Evolutionary conservation across 2,329 filamentous ascomycete species (phyloP).

Genomic region (Capronia americana): DNA sequence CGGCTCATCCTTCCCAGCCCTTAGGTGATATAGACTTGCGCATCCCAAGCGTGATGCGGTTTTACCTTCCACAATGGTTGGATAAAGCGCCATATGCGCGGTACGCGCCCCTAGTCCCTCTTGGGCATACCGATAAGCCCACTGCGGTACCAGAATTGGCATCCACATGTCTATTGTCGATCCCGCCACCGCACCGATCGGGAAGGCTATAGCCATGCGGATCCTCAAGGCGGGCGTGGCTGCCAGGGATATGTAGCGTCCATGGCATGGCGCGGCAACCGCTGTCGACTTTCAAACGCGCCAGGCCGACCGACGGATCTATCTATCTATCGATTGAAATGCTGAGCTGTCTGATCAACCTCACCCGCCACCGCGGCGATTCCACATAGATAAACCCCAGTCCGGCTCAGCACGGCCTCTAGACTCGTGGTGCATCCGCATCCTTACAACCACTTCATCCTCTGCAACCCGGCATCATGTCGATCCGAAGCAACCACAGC

Average conservation of each 20-base stretch:
- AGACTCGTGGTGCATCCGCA: not conserved
- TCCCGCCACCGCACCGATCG: not conserved
- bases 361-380: not conserved
- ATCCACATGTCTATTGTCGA: not conserved
- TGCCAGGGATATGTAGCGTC: not conserved
- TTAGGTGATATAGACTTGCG: not conserved
- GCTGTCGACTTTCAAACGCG: not conserved
- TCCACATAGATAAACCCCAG: not conserved
- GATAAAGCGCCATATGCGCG: not conserved
- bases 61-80: not conserved
- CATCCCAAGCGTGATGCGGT: not conserved
- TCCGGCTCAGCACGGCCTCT: not conserved
- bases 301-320: not conserved
- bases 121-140: not conserved
- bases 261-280: not conserved
- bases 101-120: not conserved
- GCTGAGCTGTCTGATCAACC: not conserved
- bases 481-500: not conserved
- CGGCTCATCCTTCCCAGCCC: not conserved
- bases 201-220: not conserved
- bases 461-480: not conserved
- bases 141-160: not conserved
- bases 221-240: not conserved
- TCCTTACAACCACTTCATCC: not conserved
- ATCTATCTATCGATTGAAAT: not conserved